Evolutionary conservation across 345 rosid genomes (phyloP).

Genomic region (Rhizophora mangle): DNA sequence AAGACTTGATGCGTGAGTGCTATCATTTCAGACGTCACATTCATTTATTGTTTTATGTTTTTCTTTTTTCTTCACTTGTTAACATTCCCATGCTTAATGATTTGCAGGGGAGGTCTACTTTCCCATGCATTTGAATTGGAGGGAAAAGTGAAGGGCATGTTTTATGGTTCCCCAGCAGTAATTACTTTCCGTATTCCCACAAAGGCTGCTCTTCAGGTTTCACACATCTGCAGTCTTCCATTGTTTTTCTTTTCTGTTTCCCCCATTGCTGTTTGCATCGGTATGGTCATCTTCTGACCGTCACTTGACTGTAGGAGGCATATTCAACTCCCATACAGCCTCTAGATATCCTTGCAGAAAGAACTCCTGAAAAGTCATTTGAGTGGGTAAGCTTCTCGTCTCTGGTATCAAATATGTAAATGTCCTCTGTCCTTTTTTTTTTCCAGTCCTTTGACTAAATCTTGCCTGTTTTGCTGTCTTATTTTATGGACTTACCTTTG

Average conservation of each 20-base stretch:
- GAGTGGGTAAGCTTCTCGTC: slow-evolving; percentile 47
- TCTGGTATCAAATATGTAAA: background rate
- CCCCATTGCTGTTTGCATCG: background rate
- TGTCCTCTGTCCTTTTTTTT: background rate
- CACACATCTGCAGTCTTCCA: background rate
- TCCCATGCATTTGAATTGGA: slow-evolving; percentile 90
- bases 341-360: slow-evolving; percentile 80
- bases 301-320: slow-evolving; percentile 53
- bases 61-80: background rate
- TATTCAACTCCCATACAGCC: slow-evolving; percentile 86
- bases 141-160: slow-evolving; percentile 72
- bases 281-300: background rate
- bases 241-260: background rate
- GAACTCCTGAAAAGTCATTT: slow-evolving; percentile 60
- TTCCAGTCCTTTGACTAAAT: slow-evolving; percentile 18
- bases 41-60: background rate
- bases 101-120: slow-evolving; percentile 66
- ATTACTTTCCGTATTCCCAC: slow-evolving; percentile 91
- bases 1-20: slow-evolving; percentile 93
- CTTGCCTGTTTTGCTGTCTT: slow-evolving; percentile 20
- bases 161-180: slow-evolving; percentile 79
- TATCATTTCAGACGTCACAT: background rate
- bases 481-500: slow-evolving; percentile 38
- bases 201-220: slow-evolving; percentile 78
- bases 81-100: slow-evolving; percentile 8